Evolutionary conservation across 2,329 filamentous ascomycete genomes (phyloP).

Genomic region (Teratosphaeria zuluensis): DNA sequence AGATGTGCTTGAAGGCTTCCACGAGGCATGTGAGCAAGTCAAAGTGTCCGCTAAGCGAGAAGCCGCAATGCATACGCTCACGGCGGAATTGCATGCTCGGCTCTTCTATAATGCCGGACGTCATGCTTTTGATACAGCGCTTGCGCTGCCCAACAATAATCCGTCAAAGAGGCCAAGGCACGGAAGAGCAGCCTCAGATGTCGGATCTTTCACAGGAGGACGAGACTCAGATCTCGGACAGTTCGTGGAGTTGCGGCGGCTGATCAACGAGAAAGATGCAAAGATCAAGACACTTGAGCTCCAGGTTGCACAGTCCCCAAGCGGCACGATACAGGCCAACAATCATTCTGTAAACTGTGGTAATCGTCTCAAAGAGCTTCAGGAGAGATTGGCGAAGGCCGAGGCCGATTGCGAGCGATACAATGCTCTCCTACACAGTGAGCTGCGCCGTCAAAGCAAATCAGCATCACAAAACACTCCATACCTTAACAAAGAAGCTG

Average conservation of each 20-base stretch:
- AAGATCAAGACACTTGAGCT: constrained; percentile 5
- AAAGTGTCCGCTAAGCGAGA: constrained; percentile 16
- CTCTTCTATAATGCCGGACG: constrained; percentile 2
- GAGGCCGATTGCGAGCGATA: constrained; percentile 32
- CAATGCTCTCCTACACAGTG: constrained; percentile 30
- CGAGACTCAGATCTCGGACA: constrained; percentile 3
- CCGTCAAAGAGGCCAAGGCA: background rate
- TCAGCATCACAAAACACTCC: constrained; percentile 9
- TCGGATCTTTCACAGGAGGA: background rate
- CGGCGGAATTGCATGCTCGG: constrained; percentile 5
- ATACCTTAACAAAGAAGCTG: constrained; percentile 9
- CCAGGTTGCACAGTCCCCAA: background rate
- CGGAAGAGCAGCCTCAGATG: constrained; percentile 1
- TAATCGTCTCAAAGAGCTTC: constrained; percentile 1
- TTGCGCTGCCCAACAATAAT: background rate
- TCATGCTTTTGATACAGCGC: constrained; percentile 1
- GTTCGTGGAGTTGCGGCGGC: constrained; percentile 3
- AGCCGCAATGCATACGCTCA: constrained; percentile 16
- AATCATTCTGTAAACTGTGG: background rate
- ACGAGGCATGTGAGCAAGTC: constrained; percentile 25
- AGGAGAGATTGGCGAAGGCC: constrained; percentile 2
- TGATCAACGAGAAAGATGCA: constrained; percentile 3
- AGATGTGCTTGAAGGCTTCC: constrained; percentile 27
- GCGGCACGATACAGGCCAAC: background rate
- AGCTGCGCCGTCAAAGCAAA: constrained; percentile 30